These are phyloP conservation scores for Nyssa sinensis DNA, from an alignment of 148 eudicot genomes.

Conservation along the genomic window DNA sequence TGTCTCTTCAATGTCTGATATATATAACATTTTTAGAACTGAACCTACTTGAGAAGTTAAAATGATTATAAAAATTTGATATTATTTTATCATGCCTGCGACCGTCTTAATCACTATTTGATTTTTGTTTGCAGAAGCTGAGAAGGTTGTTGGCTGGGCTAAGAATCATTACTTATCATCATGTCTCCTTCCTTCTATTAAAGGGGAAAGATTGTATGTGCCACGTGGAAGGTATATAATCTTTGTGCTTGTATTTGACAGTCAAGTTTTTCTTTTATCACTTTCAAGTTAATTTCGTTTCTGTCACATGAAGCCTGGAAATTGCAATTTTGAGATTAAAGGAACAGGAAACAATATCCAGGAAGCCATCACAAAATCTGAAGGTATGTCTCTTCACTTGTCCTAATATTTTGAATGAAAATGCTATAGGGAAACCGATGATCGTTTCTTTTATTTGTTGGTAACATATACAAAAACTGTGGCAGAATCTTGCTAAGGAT, in stretches of 20 bases:
- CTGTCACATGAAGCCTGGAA: conserved; percentile 60
- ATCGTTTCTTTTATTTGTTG: neutral
- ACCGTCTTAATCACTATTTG: neutral
- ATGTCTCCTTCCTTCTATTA: conserved; percentile 64
- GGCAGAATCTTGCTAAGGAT: conserved; percentile 95
- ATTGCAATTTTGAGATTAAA: conserved; percentile 74
- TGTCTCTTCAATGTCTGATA: neutral
- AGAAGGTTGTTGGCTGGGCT: conserved; percentile 98
- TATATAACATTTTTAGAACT: neutral
- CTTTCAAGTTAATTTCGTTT: conserved; percentile 13
- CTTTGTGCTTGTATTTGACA: neutral
- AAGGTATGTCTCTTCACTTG: conserved; percentile 45
- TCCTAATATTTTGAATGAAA: neutral
- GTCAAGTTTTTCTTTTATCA: conserved; percentile 7
- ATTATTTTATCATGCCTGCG: neutral
- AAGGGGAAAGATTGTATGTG: conserved; percentile 60
- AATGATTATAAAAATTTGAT: neutral
- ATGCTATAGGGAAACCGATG: neutral
- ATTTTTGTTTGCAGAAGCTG: conserved; percentile 60
- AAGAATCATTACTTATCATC: conserved; percentile 80
- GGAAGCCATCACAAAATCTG: conserved; percentile 74
- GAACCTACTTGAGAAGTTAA: neutral
- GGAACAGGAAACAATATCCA: conserved; percentile 74
- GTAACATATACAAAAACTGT: conserved; percentile 9
- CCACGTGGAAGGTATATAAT: conserved; percentile 69